Evolutionary conservation across 2,329 filamentous ascomycete species (phyloP).

Genomic region (Tricladium varicosporioides): DNA sequence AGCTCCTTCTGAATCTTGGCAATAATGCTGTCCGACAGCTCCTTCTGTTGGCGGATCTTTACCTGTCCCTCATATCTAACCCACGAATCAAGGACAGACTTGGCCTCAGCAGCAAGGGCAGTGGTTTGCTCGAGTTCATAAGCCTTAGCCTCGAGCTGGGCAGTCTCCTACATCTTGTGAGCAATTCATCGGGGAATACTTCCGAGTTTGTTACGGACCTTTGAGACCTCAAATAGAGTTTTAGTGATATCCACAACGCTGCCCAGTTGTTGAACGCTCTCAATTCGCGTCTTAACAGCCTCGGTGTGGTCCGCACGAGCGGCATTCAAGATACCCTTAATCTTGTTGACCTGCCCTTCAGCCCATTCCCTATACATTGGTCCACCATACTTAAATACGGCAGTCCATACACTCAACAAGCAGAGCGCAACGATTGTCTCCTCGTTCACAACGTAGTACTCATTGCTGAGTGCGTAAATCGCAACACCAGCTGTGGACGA

Average conservation of each 20-base stretch:
- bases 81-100: slow-evolving; percentile 95
- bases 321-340: slow-evolving; percentile 91
- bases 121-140: slow-evolving; percentile 98
- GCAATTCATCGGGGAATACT: neutral
- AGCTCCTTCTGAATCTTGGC: slow-evolving; percentile 99
- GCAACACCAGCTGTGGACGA: slow-evolving; percentile 88
- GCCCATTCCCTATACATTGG: slow-evolving; percentile 94
- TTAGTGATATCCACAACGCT: slow-evolving; percentile 96
- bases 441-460: slow-evolving; percentile 99
- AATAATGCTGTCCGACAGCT: slow-evolving; percentile 90
- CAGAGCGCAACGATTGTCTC: slow-evolving; percentile 94
- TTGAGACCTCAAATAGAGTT: slow-evolving; percentile 94
- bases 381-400: slow-evolving; percentile 88
- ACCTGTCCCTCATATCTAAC: slow-evolving; percentile 98
- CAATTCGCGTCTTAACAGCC: slow-evolving; percentile 92
- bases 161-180: slow-evolving; percentile 65
- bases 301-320: slow-evolving; percentile 92
- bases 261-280: slow-evolving; percentile 90
- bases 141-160: slow-evolving; percentile 89
- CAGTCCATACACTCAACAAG: slow-evolving; percentile 88
- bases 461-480: slow-evolving; percentile 96
- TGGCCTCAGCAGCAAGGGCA: slow-evolving; percentile 87
- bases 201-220: slow-evolving; percentile 57
- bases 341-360: slow-evolving; percentile 82
- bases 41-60: slow-evolving; percentile 97